Conservation (phyloP, 345 rosid genomes). For the Salix exigua region DNA sequence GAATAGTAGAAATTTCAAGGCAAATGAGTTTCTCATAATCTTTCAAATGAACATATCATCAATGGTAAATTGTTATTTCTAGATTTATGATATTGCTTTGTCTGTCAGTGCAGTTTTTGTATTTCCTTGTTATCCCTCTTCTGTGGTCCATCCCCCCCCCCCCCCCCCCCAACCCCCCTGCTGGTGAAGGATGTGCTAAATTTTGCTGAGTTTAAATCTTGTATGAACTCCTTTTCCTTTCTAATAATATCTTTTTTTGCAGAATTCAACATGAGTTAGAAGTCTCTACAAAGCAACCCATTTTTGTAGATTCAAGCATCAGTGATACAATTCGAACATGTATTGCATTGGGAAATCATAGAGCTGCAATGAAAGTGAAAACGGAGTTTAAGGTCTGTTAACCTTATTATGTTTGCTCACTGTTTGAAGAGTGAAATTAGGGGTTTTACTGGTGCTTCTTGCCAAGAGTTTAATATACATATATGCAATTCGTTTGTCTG, state of each 20-base stretch:
- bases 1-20: not conserved
- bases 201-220: not conserved
- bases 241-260: constrained; percentile 11
- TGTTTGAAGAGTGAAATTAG: not conserved
- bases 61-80: not conserved
- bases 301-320: constrained; percentile 95
- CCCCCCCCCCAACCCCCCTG: no score
- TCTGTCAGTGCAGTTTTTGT: not conserved
- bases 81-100: not conserved
- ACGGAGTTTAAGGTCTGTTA: constrained; percentile 66
- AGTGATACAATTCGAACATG: constrained; percentile 98
- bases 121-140: not conserved
- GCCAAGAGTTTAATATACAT: not conserved
- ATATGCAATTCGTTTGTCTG: not conserved
- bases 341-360: constrained; percentile 76
- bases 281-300: constrained; percentile 83
- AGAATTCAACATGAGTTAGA: constrained; percentile 96
- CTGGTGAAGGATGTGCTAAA: not conserved
- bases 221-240: not conserved
- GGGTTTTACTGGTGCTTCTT: not conserved
- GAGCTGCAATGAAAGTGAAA: constrained; percentile 65
- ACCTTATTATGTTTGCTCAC: not conserved
- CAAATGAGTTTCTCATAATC: not conserved
- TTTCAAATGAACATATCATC: not conserved
- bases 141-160: not conserved